Percentiles rank a stretch among this genome's conserved stretches.
Conservation (phyloP, 169 alveolate genomes). For the Plasmodium relictum region DNA sequence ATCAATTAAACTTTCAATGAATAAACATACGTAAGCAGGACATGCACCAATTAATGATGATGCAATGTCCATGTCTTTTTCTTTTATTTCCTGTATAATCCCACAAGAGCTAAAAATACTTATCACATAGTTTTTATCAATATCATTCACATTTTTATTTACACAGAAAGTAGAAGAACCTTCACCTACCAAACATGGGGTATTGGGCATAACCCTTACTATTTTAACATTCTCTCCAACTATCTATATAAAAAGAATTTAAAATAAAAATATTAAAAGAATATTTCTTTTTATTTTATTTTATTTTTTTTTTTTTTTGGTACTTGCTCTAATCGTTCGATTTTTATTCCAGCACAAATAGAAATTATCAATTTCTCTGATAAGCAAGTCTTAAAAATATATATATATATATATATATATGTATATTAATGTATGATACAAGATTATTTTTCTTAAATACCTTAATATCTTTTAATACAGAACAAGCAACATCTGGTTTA, state of each 20-base stretch:
- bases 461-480: conserved; percentile 46
- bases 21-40: conserved; percentile 81
- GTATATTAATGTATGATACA: neutral
- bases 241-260: conserved; percentile 6
- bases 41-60: conserved; percentile 77
- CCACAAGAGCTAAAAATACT: conserved; percentile 64
- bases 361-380: conserved; percentile 54
- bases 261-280: neutral
- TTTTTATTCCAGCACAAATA: conserved; percentile 72
- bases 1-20: conserved; percentile 83
- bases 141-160: conserved; percentile 27
- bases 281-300: neutral
- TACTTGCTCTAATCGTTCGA: conserved; percentile 50
- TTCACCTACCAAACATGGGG: conserved; percentile 73
- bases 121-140: conserved; percentile 31
- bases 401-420: no score
- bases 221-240: conserved; percentile 26
- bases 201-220: conserved; percentile 76
- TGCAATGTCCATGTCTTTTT: conserved; percentile 64
- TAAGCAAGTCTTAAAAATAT: conserved; percentile 4
- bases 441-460: conserved; percentile 1
- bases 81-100: conserved; percentile 56
- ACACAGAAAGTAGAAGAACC: conserved; percentile 53
- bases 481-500: conserved; percentile 63
- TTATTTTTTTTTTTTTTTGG: no score